Evolutionary conservation across 169 alveolate genomes (phyloP), one percentile per base, ranked within the genome.

Genomic region (Eimeria sp.): DNA sequence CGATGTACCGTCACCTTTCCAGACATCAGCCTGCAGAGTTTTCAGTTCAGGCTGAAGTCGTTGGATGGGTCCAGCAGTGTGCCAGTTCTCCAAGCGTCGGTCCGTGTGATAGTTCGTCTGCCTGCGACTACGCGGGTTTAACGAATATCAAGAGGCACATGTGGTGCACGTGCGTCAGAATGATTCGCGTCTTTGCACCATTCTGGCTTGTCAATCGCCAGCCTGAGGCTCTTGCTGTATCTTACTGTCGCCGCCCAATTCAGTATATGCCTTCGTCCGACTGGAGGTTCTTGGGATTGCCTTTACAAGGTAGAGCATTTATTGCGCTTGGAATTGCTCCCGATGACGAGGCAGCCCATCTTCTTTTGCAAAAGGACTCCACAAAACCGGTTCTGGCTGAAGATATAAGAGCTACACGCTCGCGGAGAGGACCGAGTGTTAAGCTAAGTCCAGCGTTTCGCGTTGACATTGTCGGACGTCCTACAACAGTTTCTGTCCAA

Each of bases 121-220:
- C 67, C 13, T 61, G 83, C 25, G 67, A 65, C 43, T 57, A 18
- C 25, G 61, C 83, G 3, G 83, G 65, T 40, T 65, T 87, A 70
- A 73, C 95, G 80, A 63, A 58, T 54, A 54, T 82, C 18, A 75
- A 83, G 43, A 94, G 88, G 54, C 91, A 70, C 82, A 94, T 89
- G 73, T 94, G 96, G 96, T 43, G 91, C n/a, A 94, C 96, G 5
- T 82, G 86, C 49, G 96, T 94, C 49, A 34, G 96, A 40, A 84
- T 86, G 49, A 49, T 94, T 27, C 93, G 94, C 7, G 27, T 94
- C 7, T 94, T 82, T 43, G 94, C 96, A n/a, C 96, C 96, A 16
- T 94, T 57, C 80, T 73, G 90, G 63, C 80, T 94, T 45, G 94
- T 94, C 78, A 94, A 94, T 47, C 89, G 96, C 3, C 96, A 94